Evolutionary conservation across 2,329 filamentous ascomycete genomes (phyloP).

Genomic region (Botrytis porri): DNA sequence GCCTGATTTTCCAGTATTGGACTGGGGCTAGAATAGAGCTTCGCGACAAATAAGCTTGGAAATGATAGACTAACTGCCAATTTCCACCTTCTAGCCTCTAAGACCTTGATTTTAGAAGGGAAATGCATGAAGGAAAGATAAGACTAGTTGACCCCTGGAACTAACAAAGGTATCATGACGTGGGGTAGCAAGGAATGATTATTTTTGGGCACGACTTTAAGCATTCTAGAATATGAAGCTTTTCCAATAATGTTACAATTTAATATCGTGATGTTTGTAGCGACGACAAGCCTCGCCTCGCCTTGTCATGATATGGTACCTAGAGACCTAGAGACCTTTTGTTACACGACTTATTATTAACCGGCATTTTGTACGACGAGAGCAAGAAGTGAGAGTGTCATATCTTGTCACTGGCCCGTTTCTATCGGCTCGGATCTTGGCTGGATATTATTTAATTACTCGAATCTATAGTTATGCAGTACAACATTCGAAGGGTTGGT

Average conservation of each 20-base stretch:
- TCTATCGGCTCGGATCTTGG: not conserved
- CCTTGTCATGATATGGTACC: not conserved
- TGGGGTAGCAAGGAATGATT: not conserved
- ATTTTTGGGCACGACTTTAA: not conserved
- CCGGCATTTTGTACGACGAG: not conserved
- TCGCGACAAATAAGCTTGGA: not conserved
- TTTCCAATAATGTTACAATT: not conserved
- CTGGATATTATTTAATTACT: not conserved
- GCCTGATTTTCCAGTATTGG: not conserved
- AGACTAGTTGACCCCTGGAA: constrained; percentile 2
- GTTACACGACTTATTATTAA: not conserved
- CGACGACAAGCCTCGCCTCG: not conserved
- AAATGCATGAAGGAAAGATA: not conserved
- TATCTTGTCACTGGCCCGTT: not conserved
- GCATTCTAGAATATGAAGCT: not conserved
- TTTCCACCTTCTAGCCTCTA: not conserved
- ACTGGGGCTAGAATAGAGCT: not conserved
- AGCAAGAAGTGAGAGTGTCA: not conserved
- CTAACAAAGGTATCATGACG: not conserved
- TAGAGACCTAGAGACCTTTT: not conserved
- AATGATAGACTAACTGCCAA: not conserved
- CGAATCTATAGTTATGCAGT: constrained; percentile 1
- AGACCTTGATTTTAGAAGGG: not conserved
- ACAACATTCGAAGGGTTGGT: not conserved
- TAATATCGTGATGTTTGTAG: not conserved